Base-by-base conservation (phyloP, 352 stramenopile genomes). In the Pythium coloratum region DNA sequence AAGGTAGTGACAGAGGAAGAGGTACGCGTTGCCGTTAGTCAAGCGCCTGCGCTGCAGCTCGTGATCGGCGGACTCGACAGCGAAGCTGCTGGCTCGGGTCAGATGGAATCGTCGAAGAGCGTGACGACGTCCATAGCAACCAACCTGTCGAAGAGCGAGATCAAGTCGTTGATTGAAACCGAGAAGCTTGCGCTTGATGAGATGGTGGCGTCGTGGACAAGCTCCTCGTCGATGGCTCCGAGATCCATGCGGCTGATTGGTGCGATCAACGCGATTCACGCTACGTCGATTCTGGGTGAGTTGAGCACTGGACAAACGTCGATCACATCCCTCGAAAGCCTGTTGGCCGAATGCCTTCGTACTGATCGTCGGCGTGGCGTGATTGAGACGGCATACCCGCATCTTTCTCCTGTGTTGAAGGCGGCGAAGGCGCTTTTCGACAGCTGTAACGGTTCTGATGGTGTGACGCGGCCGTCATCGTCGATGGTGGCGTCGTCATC, bases 131-230 rank as follows among this genome's bases (percentile, higher is more conserved):
- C 46, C 3, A 2, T n/a, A 53, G 7, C 20, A 6, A 32, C n/a
- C 2, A 30, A 6, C 6, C 0, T 33, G n/a, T 16, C 40, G 38
- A 36, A 20, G 57, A 34, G 46, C 14, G 42, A 64, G 6, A 34
- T 69, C 6, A 46, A 46, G 7, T 38, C 46, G 38, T 64, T 59
- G 56, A 24, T 70, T 1, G 56, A 65, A 18, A 38, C 24, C 4
- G 64, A 65, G 57, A 65, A 70, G 40, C 4, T 10, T 2, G 36
- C 50, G 2, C 26, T 70, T 6, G 44, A 65, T 18, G 64, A 70
- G 18, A 16, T 65, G 14, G n/a, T 56, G 26, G 12, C 47, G 28
- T 56, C 56, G 49, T 70, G 64, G 64, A 42, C 38, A 0, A 47
- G n/a, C 13, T 7, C n/a, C 0, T 66, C 64, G 14, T 16, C 42